Evolutionary conservation across 2,329 filamentous ascomycete genomes (phyloP).

Genomic region (Paraconiothyrium brasiliense): DNA sequence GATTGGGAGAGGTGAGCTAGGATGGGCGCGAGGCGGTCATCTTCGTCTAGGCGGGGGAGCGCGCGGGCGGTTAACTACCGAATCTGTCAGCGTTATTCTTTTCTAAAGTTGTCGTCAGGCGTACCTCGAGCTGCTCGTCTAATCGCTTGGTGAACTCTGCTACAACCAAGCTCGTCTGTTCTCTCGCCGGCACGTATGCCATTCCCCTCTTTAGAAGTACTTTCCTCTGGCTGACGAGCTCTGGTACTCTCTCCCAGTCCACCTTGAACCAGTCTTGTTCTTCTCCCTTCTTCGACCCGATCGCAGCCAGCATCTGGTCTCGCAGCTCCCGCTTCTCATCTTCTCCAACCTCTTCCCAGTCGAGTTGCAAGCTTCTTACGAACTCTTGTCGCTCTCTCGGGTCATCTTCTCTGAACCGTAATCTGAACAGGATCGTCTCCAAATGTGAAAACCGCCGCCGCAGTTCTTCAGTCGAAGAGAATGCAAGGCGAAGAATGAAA

Average conservation of each 20-base stretch:
- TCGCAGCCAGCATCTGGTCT: conserved; percentile 69
- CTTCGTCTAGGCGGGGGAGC: conserved; percentile 91
- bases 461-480: conserved; percentile 89
- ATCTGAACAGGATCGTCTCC: conserved; percentile 87
- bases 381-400: conserved; percentile 77
- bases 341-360: conserved; percentile 84
- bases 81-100: conserved; percentile 14
- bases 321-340: conserved; percentile 78
- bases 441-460: conserved; percentile 85
- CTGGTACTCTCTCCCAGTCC: conserved; percentile 92
- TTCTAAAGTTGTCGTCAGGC: conserved; percentile 24
- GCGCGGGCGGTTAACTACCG: conserved; percentile 84
- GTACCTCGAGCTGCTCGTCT: conserved; percentile 83
- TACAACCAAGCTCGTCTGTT: conserved; percentile 88
- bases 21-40: conserved; percentile 84
- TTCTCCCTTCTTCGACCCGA: conserved; percentile 65
- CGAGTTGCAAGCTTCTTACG: conserved; percentile 77
- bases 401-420: conserved; percentile 83
- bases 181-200: conserved; percentile 87
- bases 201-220: conserved; percentile 83
- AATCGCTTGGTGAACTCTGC: conserved; percentile 84
- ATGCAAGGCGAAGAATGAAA: conserved; percentile 94
- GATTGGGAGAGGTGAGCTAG: conserved; percentile 89
- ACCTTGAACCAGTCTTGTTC: conserved; percentile 96
- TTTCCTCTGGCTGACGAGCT: conserved; percentile 81